Evolutionary conservation across 2,329 filamentous ascomycete species (phyloP).

Genomic region (Aspergillus persii): DNA sequence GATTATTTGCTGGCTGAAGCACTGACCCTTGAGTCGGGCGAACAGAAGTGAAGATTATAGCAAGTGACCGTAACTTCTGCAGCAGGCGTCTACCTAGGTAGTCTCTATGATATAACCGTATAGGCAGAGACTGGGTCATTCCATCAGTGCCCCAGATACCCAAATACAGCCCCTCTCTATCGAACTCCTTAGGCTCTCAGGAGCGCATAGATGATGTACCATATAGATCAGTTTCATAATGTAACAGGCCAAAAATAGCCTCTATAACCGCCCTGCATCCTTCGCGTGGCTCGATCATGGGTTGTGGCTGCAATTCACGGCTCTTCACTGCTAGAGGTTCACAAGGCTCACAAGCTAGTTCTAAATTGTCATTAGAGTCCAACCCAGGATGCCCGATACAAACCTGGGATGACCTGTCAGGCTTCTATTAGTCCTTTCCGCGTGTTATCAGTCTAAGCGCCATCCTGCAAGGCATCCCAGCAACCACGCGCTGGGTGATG

Average conservation of each 20-base stretch:
- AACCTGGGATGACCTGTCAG: neutral
- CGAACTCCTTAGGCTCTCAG: neutral
- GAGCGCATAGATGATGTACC: neutral
- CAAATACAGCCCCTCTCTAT: neutral
- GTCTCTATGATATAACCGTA: too few relatives aligned
- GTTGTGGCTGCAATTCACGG: neutral
- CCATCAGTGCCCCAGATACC: neutral
- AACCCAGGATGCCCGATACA: neutral
- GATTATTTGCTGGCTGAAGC: neutral
- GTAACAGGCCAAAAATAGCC: neutral
- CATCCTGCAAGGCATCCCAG: neutral
- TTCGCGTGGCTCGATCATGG: neutral
- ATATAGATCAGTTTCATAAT: neutral
- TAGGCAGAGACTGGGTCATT: neutral
- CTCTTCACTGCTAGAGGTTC: neutral
- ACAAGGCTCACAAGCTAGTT: neutral
- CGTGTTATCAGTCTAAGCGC: neutral
- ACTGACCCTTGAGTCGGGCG: neutral
- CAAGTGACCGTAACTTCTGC: too few relatives aligned
- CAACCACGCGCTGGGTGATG: neutral
- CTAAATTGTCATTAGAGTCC: neutral
- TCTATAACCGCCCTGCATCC: conserved; percentile 2
- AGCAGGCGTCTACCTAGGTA: too few relatives aligned
- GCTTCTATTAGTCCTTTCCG: neutral
- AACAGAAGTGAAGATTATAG: too few relatives aligned